Evolutionary conservation across 2,329 filamentous ascomycete species (phyloP).

Genomic region (Clarireedia homoeocarpa): DNA sequence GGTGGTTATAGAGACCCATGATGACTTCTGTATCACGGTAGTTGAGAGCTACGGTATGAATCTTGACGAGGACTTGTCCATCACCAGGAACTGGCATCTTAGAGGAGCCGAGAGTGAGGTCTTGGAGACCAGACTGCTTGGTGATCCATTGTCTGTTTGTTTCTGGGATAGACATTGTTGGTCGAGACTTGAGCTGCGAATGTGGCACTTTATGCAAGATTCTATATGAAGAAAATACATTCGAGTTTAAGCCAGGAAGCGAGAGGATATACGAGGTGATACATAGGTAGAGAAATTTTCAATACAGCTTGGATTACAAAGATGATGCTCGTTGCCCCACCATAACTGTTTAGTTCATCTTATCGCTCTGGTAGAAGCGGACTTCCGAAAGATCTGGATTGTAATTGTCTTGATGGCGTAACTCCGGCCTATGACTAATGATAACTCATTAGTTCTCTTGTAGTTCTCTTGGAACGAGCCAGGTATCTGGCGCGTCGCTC

Average conservation of each 20-base stretch:
- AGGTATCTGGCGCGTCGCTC: not conserved
- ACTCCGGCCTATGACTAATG: slow-evolving; percentile 1
- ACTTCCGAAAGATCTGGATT: slow-evolving; percentile 3
- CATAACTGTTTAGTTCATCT: not conserved
- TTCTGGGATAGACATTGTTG: slow-evolving; percentile 16
- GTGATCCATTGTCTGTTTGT: slow-evolving; percentile 45
- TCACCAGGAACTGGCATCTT: slow-evolving; percentile 40
- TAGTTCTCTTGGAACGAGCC: not conserved
- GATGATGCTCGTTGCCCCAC: not conserved
- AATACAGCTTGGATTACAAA: not conserved
- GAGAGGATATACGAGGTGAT: not conserved
- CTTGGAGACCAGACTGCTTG: slow-evolving; percentile 46
- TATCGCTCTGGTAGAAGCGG: not conserved
- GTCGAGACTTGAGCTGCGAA: not conserved
- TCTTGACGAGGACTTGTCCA: slow-evolving; percentile 35
- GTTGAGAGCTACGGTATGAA: slow-evolving; percentile 24
- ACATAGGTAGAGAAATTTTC: not conserved
- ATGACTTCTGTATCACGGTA: slow-evolving; percentile 26
- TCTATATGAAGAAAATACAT: too few species aligned
- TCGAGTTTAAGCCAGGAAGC: not conserved
- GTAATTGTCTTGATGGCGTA: not conserved
- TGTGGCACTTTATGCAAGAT: too few species aligned
- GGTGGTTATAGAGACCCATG: slow-evolving; percentile 49
- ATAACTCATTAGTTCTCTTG: not conserved
- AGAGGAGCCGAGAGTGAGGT: slow-evolving; percentile 38